Percentiles rank a stretch among this genome's conserved stretches.
These are phyloP conservation scores for Ceratocystis cubensis DNA, from an alignment of 2,329 filamentous ascomycete species.

Conservation along the genomic window DNA sequence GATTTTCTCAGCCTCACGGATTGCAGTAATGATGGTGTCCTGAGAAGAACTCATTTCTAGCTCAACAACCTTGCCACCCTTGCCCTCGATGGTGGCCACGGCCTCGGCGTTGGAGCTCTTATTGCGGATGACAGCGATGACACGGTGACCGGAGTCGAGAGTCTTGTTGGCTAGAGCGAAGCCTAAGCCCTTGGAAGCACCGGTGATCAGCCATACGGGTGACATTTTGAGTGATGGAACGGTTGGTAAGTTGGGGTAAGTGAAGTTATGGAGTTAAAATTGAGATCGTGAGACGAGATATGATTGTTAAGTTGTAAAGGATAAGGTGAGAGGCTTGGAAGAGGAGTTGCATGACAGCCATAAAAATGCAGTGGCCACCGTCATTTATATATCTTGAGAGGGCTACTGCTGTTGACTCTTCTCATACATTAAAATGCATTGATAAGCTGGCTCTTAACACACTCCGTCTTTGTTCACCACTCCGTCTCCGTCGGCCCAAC, in stretches of 20 bases:
- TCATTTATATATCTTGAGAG: too few relatives aligned
- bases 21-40: constrained; percentile 28
- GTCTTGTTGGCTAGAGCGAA: constrained; percentile 33
- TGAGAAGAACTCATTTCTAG: constrained; percentile 32
- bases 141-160: constrained; percentile 34
- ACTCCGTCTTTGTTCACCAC: too few relatives aligned
- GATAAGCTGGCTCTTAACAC: too few relatives aligned
- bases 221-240: constrained; percentile 2
- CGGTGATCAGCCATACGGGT: constrained; percentile 38
- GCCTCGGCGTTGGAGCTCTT: constrained; percentile 27
- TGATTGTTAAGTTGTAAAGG: too few relatives aligned
- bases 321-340: too few relatives aligned
- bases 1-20: constrained; percentile 29
- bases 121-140: constrained; percentile 36
- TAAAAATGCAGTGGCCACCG: too few relatives aligned
- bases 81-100: constrained; percentile 27
- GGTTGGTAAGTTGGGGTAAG: background rate
- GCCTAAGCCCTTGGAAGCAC: constrained; percentile 37
- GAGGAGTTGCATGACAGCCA: too few relatives aligned
- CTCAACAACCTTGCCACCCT: constrained; percentile 27
- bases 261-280: background rate
- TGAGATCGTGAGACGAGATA: too few relatives aligned
- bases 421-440: too few relatives aligned
- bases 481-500: too few relatives aligned
- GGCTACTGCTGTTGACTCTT: too few relatives aligned